These are phyloP conservation scores for Chlorella sp. DNA, from an alignment of 139 green algal species.

Conservation along the genomic window DNA sequence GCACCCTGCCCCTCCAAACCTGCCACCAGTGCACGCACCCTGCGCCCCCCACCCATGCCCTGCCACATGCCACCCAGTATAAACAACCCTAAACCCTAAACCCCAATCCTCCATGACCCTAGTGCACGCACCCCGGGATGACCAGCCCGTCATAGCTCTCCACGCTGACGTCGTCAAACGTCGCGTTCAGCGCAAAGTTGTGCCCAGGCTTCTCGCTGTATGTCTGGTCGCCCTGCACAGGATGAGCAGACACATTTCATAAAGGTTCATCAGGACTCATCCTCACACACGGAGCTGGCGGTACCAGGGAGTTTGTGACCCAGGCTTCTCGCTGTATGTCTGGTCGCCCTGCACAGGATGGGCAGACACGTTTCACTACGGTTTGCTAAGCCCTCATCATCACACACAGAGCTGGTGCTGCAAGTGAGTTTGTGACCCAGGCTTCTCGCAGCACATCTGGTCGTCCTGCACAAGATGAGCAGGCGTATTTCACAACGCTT, in stretches of 20 bases:
- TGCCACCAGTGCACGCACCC: no score
- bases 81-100: no score
- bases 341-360: no score
- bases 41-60: no score
- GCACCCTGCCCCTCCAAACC: no score
- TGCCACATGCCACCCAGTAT: no score
- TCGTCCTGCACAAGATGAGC: background rate
- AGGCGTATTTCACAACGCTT: background rate
- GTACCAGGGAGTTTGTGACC: no score
- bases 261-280: background rate
- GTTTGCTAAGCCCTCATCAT: background rate
- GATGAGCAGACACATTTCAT: background rate
- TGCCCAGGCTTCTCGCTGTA: slow-evolving; percentile 49
- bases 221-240: slow-evolving; percentile 38
- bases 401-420: background rate
- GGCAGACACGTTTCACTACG: background rate
- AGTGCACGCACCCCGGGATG: slow-evolving; percentile 21
- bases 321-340: no score
- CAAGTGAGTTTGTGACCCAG: no score
- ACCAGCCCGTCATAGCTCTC: slow-evolving; percentile 30
- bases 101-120: no score
- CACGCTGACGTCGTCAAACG: slow-evolving; percentile 15
- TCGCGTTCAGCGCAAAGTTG: slow-evolving; percentile 37
- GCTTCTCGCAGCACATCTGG: no score
- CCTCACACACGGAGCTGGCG: background rate